Evolutionary conservation across 225 moss, liverwort and hornwort species (phyloP).

Genomic region (Marchantia polymorpha): DNA sequence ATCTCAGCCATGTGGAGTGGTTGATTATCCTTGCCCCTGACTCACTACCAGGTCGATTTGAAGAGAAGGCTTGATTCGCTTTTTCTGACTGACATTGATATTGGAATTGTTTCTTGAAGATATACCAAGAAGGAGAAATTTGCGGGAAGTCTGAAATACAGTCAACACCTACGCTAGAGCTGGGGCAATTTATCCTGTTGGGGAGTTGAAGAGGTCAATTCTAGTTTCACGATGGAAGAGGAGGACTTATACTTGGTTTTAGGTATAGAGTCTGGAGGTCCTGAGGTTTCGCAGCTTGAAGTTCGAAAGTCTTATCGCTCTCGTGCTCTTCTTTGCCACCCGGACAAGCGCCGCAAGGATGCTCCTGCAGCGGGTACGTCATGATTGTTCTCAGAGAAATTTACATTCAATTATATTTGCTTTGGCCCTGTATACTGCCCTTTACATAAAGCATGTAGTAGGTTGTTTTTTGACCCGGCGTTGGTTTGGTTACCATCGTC

Average conservation of each 20-base stretch:
- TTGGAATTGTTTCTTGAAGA: no score
- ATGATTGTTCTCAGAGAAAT: neutral
- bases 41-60: no score
- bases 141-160: no score
- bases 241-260: slow-evolving; percentile 57
- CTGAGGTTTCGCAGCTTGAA: slow-evolving; percentile 38
- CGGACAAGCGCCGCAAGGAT: slow-evolving; percentile 74
- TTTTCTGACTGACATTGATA: no score
- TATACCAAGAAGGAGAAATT: no score
- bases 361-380: slow-evolving; percentile 51
- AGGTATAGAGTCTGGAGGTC: slow-evolving; percentile 44
- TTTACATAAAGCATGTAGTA: neutral
- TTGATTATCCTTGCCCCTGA: no score
- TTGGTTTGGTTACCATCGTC: neutral
- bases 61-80: no score
- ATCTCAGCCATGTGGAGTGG: no score
- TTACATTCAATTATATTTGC: neutral
- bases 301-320: slow-evolving; percentile 66
- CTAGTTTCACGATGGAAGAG: slow-evolving; percentile 22
- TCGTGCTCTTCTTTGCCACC: slow-evolving; percentile 70
- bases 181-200: no score
- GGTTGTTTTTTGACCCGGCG: neutral
- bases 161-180: no score
- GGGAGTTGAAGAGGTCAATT: no score
- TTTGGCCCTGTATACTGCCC: neutral